These are phyloP conservation scores for Aphanomyces cochlioides DNA, from an alignment of 352 stramenopile species.

Conservation along the genomic window DNA sequence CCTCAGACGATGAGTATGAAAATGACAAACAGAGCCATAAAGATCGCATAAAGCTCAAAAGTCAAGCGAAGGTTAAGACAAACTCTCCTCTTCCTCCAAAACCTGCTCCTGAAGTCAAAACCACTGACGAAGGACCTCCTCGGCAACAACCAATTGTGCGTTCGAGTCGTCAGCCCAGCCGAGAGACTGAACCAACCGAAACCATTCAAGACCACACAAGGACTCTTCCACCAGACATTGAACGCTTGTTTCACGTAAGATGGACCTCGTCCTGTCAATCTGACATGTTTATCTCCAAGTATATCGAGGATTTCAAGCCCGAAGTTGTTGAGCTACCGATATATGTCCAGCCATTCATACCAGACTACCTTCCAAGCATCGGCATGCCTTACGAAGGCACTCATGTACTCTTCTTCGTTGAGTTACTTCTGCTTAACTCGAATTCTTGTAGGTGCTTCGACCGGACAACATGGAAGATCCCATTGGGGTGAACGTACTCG, in stretches of 20 bases:
- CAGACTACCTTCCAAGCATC: conserved; percentile 85
- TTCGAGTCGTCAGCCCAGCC: background rate
- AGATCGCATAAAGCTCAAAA: conserved; percentile 52
- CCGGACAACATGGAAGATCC: conserved; percentile 76
- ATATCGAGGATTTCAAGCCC: conserved; percentile 80
- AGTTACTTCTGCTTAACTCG: background rate
- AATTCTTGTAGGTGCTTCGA: conserved; percentile 61
- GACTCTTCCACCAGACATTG: conserved; percentile 50
- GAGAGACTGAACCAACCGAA: background rate
- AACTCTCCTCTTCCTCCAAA: conserved; percentile 54
- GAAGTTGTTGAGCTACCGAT: conserved; percentile 88
- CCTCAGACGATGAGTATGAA: conserved; percentile 52
- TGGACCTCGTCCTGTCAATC: background rate
- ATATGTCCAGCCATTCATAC: conserved; percentile 90
- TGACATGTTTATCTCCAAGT: conserved; percentile 35
- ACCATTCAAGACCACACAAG: conserved; percentile 9
- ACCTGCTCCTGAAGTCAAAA: conserved; percentile 17
- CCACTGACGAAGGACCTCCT: conserved; percentile 13
- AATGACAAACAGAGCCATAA: conserved; percentile 49
- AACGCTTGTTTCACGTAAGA: conserved; percentile 54
- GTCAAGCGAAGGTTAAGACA: conserved; percentile 47
- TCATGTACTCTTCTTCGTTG: conserved; percentile 37
- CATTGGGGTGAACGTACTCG: conserved; percentile 76
- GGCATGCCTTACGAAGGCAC: conserved; percentile 67
- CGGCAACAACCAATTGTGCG: too few species aligned